phyloP scores from a whole-genome alignment of 192 early-diverging fungal species.

The Coemansia sp. region DNA sequence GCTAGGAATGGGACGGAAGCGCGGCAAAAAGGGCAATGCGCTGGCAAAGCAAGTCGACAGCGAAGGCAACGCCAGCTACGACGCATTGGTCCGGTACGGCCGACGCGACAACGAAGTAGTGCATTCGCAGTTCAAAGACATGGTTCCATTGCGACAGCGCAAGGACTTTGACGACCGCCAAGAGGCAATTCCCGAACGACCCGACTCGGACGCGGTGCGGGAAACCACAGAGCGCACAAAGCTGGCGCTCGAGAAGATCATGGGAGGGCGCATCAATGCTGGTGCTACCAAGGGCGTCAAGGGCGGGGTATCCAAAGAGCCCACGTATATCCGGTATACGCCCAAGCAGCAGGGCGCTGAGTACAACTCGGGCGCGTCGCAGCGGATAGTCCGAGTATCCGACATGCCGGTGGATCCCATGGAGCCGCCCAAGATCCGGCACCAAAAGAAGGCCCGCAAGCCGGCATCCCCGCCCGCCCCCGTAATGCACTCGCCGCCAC shows the following conservation, averaged over 20 bases:
- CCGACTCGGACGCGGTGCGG: constrained; percentile 72
- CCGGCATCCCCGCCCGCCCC: constrained; percentile 94
- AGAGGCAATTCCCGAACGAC: constrained; percentile 69
- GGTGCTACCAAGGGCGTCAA: constrained; percentile 38
- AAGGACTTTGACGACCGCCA: constrained; percentile 62
- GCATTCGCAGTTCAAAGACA: constrained; percentile 80
- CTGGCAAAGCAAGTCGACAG: constrained; percentile 88
- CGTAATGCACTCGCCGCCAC: constrained; percentile 96
- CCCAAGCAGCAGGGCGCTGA: constrained; percentile 70
- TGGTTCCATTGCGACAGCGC: constrained; percentile 70
- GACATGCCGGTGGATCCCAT: constrained; percentile 96
- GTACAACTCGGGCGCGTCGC: constrained; percentile 70
- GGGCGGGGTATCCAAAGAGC: constrained; percentile 56
- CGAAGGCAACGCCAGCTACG: constrained; percentile 86
- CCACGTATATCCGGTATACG: constrained; percentile 87
- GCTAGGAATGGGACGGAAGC: constrained; percentile 87
- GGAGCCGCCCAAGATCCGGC: constrained; percentile 90
- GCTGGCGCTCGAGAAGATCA: constrained; percentile 84
- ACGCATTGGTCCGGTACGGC: constrained; percentile 81
- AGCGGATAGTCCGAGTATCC: constrained; percentile 92
- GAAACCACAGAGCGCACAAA: constrained; percentile 85
- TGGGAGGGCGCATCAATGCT: constrained; percentile 72
- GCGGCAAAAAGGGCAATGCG: constrained; percentile 41
- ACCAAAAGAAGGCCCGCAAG: constrained; percentile 83
- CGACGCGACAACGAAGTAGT: constrained; percentile 67